These are phyloP conservation scores for Penicillium waksmanii DNA, from an alignment of 495 filamentous ascomycete species.

Conservation along the genomic window DNA sequence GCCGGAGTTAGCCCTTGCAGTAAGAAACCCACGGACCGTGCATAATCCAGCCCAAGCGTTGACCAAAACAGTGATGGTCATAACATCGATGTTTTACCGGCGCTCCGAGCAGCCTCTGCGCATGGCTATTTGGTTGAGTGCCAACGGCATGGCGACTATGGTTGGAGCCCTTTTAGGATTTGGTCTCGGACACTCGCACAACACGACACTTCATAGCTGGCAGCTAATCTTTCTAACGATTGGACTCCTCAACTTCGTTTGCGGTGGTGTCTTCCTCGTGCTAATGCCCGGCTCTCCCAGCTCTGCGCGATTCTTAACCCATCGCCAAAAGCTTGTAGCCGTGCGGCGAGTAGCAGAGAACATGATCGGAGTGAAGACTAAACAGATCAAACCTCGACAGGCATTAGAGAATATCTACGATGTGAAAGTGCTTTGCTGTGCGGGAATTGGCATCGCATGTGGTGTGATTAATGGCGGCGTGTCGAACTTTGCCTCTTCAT, in stretches of 20 bases:
- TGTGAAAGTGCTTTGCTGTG: constrained; percentile 40
- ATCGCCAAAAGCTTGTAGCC: constrained; percentile 47
- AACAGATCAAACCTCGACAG: constrained; percentile 39
- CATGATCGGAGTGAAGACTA: constrained; percentile 56
- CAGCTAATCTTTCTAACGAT: constrained; percentile 60
- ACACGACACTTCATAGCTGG: constrained; percentile 51
- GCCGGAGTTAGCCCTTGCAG: constrained; percentile 58
- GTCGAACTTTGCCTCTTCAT: constrained; percentile 48
- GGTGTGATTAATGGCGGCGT: constrained; percentile 52
- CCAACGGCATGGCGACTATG: constrained; percentile 61
- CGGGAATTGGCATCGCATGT: constrained; percentile 39
- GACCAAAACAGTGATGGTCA: constrained; percentile 41
- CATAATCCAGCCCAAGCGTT: neutral
- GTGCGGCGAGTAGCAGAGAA: constrained; percentile 48
- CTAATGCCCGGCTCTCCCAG: constrained; percentile 49
- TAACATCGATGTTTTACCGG: constrained; percentile 72
- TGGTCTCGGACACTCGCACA: constrained; percentile 53
- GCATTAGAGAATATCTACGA: constrained; percentile 45
- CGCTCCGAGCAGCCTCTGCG: constrained; percentile 66
- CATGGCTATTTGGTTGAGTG: constrained; percentile 67
- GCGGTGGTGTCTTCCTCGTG: constrained; percentile 43
- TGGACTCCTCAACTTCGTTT: constrained; percentile 52
- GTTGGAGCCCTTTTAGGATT: constrained; percentile 58
- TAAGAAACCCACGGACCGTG: constrained; percentile 12
- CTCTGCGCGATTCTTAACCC: constrained; percentile 44